Percentiles rank a stretch among this genome's conserved stretches.
phyloP scores from a whole-genome alignment of 495 filamentous ascomycete genomes.

The Paragyromitra xinjiangensis region DNA sequence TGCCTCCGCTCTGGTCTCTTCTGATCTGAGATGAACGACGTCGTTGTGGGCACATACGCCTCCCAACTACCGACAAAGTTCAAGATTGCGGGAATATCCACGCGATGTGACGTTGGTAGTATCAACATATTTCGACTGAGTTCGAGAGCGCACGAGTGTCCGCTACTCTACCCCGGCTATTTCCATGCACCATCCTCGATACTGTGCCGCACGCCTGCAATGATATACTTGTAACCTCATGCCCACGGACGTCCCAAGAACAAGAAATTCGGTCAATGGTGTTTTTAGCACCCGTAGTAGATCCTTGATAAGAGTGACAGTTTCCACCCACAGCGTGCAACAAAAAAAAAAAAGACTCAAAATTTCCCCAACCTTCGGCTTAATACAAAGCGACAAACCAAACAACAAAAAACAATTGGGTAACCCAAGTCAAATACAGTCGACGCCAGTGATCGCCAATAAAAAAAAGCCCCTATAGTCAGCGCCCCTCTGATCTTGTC shows the following conservation, averaged over 20 bases:
- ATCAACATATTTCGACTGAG: conserved; percentile 2
- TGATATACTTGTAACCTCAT: neutral
- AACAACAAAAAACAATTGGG: conserved; percentile 37
- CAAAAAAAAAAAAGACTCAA: conserved; percentile 26
- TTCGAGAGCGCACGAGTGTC: neutral
- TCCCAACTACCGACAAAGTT: conserved; percentile 8
- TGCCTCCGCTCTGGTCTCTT: conserved; percentile 24
- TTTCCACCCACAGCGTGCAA: conserved; percentile 23
- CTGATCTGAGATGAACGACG: neutral
- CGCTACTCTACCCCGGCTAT: neutral
- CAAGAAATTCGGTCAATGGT: conserved; percentile 4
- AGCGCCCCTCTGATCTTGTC: conserved; percentile 33
- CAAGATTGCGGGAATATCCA: conserved; percentile 5
- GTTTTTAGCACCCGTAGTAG: conserved; percentile 12
- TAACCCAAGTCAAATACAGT: conserved; percentile 48
- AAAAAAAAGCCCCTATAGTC: conserved; percentile 50
- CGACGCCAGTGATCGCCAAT: conserved; percentile 54
- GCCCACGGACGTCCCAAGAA: neutral
- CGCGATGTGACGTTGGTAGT: conserved; percentile 16
- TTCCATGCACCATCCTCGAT: neutral
- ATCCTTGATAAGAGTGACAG: conserved; percentile 18
- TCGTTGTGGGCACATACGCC: neutral
- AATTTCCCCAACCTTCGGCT: conserved; percentile 26
- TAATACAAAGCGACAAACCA: conserved; percentile 34
- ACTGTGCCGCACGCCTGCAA: neutral